Evolutionary conservation across 345 rosid species (phyloP).

Genomic region (Pistacia vera): DNA sequence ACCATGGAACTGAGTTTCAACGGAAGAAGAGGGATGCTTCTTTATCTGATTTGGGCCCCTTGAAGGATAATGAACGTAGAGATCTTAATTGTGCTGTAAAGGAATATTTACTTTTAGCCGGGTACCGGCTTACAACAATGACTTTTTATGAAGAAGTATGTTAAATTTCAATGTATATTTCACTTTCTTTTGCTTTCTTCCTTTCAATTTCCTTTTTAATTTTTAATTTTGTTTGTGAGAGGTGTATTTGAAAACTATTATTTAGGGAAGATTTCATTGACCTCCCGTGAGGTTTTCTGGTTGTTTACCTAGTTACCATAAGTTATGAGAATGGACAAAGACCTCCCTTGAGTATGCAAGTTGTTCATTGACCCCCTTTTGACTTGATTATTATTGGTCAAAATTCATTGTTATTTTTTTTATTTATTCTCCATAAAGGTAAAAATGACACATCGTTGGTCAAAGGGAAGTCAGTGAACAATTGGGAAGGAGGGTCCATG

Average conservation of each 20-base stretch:
- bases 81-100: constrained; percentile 95
- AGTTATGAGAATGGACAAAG: background rate
- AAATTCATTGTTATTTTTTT: background rate
- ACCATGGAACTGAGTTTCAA: constrained; percentile 49
- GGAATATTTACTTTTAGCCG: constrained; percentile 93
- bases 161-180: constrained; percentile 6
- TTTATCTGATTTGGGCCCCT: constrained; percentile 75
- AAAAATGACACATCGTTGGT: background rate
- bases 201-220: background rate
- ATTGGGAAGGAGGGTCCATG: background rate
- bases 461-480: background rate
- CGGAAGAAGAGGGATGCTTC: constrained; percentile 56
- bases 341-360: background rate
- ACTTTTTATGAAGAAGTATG: constrained; percentile 94
- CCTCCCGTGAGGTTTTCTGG: too few species aligned
- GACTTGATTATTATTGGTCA: background rate
- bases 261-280: background rate
- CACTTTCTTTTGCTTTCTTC: background rate
- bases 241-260: background rate
- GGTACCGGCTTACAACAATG: constrained; percentile 95
- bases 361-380: background rate
- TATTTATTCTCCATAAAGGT: background rate
- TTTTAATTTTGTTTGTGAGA: background rate
- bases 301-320: background rate
- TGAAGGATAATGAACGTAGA: constrained; percentile 80